Conservation (phyloP, 2,329 filamentous ascomycete species). For the Phialophora expanda region DNA sequence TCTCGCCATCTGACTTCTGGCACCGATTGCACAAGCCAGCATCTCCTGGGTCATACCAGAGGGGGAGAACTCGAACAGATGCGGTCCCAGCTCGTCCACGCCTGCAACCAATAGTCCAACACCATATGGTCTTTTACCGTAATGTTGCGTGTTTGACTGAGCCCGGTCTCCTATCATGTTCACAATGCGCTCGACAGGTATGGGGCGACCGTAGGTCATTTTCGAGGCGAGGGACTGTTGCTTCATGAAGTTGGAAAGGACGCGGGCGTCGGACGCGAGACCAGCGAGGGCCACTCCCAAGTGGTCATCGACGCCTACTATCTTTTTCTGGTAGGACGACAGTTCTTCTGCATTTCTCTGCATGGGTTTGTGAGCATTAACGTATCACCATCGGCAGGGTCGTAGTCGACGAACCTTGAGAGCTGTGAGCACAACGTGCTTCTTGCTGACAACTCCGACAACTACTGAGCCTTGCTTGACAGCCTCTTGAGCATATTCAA, state of each 20-base stretch:
- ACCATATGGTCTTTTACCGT: constrained; percentile 94
- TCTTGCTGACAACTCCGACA: constrained; percentile 96
- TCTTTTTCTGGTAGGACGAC: constrained; percentile 99
- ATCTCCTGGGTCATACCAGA: constrained; percentile 97
- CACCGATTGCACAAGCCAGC: constrained; percentile 93
- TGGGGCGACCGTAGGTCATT: constrained; percentile 92
- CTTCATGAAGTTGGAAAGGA: constrained; percentile 99
- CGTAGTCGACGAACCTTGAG: constrained; percentile 73
- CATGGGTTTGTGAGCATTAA: constrained; percentile 23
- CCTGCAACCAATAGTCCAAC: constrained; percentile 91
- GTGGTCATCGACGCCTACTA: constrained; percentile 95
- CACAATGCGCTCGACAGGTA: constrained; percentile 87
- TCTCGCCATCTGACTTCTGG: constrained; percentile 93
- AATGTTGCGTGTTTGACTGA: constrained; percentile 96
- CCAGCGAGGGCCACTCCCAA: constrained; percentile 94
- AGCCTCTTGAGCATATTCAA: constrained; percentile 97
- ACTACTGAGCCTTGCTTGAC: constrained; percentile 99
- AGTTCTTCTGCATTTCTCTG: constrained; percentile 99
- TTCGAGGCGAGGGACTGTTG: constrained; percentile 95
- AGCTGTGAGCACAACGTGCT: constrained; percentile 92
- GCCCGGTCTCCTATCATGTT: constrained; percentile 93
- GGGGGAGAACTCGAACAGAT: constrained; percentile 98
- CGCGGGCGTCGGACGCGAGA: constrained; percentile 94
- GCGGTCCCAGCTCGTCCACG: constrained; percentile 89
- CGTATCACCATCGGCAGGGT: constrained; percentile 28